A percentile compares a stretch with the other conserved stretches of the same genome.
Evolutionary conservation across 1,139 yeast species (phyloP).

Genomic region (Kodamaea fungicola): DNA sequence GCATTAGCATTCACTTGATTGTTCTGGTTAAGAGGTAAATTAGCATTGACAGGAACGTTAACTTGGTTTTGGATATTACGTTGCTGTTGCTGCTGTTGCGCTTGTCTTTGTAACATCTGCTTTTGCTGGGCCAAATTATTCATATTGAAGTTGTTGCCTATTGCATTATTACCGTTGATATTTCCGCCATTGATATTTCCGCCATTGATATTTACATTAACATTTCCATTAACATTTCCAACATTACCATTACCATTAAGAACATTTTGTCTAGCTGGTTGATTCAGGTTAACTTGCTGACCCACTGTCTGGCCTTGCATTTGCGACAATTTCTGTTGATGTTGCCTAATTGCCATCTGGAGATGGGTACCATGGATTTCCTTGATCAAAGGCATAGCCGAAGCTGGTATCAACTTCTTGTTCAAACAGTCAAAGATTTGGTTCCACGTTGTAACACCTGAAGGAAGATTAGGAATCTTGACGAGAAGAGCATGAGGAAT

Average conservation of each 20-base stretch:
- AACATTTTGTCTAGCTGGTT: too few species aligned
- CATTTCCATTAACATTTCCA: conserved; percentile 10
- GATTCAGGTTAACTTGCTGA: conserved; percentile 10
- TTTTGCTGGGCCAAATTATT: conserved; percentile 31
- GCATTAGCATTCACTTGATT: conserved; percentile 1
- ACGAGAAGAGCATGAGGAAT: conserved; percentile 74
- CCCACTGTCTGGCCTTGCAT: conserved; percentile 9
- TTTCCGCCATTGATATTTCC: conserved; percentile 19
- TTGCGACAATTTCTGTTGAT: conserved; percentile 20
- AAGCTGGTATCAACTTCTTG: conserved; percentile 53
- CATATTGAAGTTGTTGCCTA: conserved; percentile 10
- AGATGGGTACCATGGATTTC: conserved; percentile 61
- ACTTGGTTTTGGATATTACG: conserved; percentile 8
- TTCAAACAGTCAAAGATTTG: conserved; percentile 71
- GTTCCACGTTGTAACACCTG: conserved; percentile 80
- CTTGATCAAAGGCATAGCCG: conserved; percentile 52
- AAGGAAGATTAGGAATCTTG: conserved; percentile 76
- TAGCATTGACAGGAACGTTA: conserved; percentile 6
- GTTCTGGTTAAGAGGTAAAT: conserved; percentile 9
- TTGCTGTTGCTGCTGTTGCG: conserved; percentile 22
- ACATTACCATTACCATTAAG: too few species aligned
- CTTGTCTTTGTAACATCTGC: conserved; percentile 32
- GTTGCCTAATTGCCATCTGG: conserved; percentile 39
- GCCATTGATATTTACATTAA: conserved; percentile 14
- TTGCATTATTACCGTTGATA: too few species aligned